Evolutionary conservation across 2,329 filamentous ascomycete genomes (phyloP).

Genomic region (Aspergillus intermedius): DNA sequence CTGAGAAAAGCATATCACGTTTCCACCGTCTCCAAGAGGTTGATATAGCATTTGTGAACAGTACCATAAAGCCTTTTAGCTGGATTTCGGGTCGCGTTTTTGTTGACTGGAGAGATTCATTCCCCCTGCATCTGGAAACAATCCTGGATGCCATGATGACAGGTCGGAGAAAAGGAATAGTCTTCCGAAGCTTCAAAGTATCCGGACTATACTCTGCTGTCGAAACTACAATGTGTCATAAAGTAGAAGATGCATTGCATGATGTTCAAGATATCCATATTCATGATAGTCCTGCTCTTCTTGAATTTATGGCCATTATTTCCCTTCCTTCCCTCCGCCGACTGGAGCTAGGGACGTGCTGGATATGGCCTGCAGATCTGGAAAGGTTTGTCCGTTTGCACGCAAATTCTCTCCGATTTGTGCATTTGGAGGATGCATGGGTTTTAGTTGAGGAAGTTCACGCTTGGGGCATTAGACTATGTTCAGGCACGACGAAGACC

Average conservation of each 20-base stretch:
- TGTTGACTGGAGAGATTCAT: conserved; percentile 1
- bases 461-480: neutral
- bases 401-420: neutral
- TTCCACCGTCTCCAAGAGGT: conserved; percentile 1
- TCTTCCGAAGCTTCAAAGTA: conserved; percentile 2
- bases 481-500: neutral
- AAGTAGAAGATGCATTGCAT: neutral
- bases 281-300: conserved; percentile 4
- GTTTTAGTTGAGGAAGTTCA: conserved; percentile 2
- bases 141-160: neutral
- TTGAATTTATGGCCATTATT: conserved; percentile 5
- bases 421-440: conserved; percentile 7
- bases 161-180: neutral
- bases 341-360: conserved; percentile 6
- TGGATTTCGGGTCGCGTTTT: conserved; percentile 4
- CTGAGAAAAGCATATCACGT: neutral
- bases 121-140: conserved; percentile 1
- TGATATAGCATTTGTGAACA: conserved; percentile 3
- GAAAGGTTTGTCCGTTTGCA: conserved; percentile 3
- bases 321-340: conserved; percentile 2
- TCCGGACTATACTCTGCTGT: conserved; percentile 2
- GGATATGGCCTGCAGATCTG: conserved; percentile 6
- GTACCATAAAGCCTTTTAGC: conserved; percentile 1
- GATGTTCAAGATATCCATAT: conserved; percentile 2
- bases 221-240: neutral